A percentile compares a stretch with the other conserved stretches of the same genome.
phyloP scores from a whole-genome alignment of 768 basidiomycete genomes.

The Tubosaeta sp. region DNA sequence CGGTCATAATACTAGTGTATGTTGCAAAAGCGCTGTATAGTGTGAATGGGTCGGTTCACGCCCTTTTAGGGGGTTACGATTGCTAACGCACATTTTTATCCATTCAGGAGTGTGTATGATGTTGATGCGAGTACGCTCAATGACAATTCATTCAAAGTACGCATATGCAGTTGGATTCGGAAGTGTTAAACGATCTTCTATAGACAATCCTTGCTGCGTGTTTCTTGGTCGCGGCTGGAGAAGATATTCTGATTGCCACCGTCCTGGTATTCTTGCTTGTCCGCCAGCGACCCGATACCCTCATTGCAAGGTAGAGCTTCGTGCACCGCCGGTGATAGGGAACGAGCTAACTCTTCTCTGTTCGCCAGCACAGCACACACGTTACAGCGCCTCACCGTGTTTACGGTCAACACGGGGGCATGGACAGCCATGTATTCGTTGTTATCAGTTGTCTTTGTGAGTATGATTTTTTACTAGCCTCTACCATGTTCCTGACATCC shows the following conservation, averaged over 20 bases:
- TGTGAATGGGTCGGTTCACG: neutral
- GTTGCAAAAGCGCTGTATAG: neutral
- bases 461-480: neutral
- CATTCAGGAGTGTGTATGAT: neutral
- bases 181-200: neutral
- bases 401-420: slow-evolving; percentile 27
- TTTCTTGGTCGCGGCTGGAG: neutral
- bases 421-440: slow-evolving; percentile 49
- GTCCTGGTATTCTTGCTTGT: neutral
- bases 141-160: neutral
- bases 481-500: neutral
- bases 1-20: neutral
- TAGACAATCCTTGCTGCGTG: neutral
- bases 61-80: too few species aligned
- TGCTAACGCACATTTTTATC: neutral
- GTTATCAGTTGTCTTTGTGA: slow-evolving; percentile 9
- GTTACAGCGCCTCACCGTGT: slow-evolving; percentile 1
- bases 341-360: neutral
- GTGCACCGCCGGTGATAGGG: neutral
- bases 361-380: neutral
- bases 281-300: neutral
- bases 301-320: neutral
- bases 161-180: neutral
- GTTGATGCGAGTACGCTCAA: neutral
- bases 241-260: slow-evolving; percentile 1